Evolutionary conservation across 75 land plant species (phyloP).

Genomic region (Cupressus sempervirens): DNA sequence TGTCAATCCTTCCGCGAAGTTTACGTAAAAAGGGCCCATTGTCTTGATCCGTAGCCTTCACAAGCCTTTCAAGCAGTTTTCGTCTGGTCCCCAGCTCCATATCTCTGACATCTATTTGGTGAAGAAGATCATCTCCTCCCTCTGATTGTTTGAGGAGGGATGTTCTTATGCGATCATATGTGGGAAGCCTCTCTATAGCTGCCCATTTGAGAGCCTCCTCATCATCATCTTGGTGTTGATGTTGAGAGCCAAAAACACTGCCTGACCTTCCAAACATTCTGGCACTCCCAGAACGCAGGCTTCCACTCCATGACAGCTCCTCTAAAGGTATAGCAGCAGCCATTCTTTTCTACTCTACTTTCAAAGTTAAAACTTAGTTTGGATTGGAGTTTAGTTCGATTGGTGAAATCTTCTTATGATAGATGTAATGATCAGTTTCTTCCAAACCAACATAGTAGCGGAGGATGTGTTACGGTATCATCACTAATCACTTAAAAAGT

Average conservation of each 20-base stretch:
- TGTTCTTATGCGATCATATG: background rate
- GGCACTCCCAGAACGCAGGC: constrained; percentile 4
- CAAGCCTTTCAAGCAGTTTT: background rate
- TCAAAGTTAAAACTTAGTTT: background rate
- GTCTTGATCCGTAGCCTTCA: background rate
- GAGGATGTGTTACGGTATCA: too few relatives aligned
- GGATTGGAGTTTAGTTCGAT: background rate
- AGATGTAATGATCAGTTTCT: too few relatives aligned
- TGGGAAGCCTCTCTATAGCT: constrained; percentile 6
- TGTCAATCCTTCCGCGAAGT: background rate
- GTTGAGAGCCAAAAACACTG: background rate
- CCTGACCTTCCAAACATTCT: background rate
- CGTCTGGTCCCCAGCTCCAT: background rate
- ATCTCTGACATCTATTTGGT: background rate
- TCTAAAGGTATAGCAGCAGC: background rate
- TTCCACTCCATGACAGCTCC: background rate
- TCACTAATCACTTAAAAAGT: too few relatives aligned
- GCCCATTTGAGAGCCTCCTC: constrained; percentile 3
- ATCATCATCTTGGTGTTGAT: background rate
- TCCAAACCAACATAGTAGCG: too few relatives aligned
- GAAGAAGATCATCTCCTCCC: background rate
- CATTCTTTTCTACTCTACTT: background rate
- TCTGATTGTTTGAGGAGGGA: background rate
- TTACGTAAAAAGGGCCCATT: background rate
- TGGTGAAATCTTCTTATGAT: too few relatives aligned